Percentiles rank a stretch among this genome's conserved stretches.
Evolutionary conservation across 2,329 filamentous ascomycete species (phyloP).

Genomic region (Pyricularia grisea): DNA sequence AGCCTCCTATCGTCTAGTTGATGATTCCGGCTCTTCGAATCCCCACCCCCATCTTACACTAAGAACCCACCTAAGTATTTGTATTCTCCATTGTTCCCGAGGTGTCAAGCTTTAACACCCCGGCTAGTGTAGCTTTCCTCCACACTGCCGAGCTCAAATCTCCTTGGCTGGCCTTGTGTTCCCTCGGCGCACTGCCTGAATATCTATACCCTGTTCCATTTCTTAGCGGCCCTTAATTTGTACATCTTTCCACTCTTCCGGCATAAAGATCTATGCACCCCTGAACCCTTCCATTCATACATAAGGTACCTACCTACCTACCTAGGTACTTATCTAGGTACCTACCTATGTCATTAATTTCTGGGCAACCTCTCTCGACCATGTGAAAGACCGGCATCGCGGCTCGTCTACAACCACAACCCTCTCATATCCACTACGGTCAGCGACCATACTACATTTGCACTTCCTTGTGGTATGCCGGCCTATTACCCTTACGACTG

Average conservation of each 20-base stretch:
- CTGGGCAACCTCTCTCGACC: not conserved
- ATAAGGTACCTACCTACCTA: too few species aligned
- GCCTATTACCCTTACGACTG: conserved; percentile 76
- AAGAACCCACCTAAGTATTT: not conserved
- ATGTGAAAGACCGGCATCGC: not conserved
- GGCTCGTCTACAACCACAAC: not conserved
- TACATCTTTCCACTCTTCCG: not conserved
- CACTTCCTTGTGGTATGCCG: conserved; percentile 55
- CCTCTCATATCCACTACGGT: not conserved
- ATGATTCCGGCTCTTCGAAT: not conserved
- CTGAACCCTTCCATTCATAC: not conserved
- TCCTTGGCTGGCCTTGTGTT: not conserved
- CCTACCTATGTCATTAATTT: not conserved
- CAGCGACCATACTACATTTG: not conserved
- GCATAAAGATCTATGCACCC: not conserved
- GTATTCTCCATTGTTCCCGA: not conserved
- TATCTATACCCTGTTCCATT: not conserved
- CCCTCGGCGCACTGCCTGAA: not conserved
- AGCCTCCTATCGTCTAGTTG: not conserved
- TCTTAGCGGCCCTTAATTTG: not conserved
- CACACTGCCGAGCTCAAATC: not conserved
- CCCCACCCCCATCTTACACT: not conserved
- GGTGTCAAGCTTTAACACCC: not conserved
- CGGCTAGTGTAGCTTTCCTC: not conserved
- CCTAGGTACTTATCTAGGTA: not conserved